Base-by-base conservation (phyloP, 805 yeast species). In the Babjeviella inositovora region DNA sequence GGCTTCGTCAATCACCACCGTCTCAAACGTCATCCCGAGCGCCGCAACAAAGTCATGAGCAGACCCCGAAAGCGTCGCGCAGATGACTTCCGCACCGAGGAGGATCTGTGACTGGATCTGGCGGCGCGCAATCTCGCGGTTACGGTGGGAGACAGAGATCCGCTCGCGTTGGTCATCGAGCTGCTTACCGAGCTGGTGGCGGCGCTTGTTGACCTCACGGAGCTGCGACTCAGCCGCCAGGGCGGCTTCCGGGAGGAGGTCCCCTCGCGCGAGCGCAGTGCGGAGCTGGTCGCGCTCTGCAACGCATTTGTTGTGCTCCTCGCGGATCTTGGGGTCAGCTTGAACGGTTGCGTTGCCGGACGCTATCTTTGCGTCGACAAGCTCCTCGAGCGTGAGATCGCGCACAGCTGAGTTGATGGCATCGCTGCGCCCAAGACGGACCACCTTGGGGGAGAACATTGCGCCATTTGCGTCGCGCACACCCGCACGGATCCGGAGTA, bases 1-100 rank as follows among this genome's bases (percentile, higher is more conserved):
- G 2, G 98, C 98, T 46, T 87, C 98, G 53, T 87, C 98, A 30
- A 87, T 74, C 23, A 87, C 73, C 2, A 90, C 96, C 4, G 93
- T 81, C 23, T 79, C 93, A 42, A 90, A 87, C 20, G 66, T 64
- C 38, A 82, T 62, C 7, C 82, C 70, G 40, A 87, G 50, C 20
- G 70, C 61, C 0, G 82, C 70, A 19, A 87, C 57, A 29, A 82
- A 68, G 31, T 80, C 90, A 50, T 84, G 94, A 0, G 97, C 95
- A 4, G 95, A 70, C 14, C 96, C 97, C 0, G 96, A 85, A 16
- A 87, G 53, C 0, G 98, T 87, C 0, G 96, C 62, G 39, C 97
- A 90, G 10, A 87, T 77, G 21, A 90, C 70, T 30, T 85, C 81
- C 9, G 95, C 84, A 8, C 65, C 66, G 15, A 61, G 60, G 27